Evolutionary conservation across 75 land plant genomes (phyloP), one percentile per base, ranked within the genome.

Genomic region (Cupressus sempervirens): DNA sequence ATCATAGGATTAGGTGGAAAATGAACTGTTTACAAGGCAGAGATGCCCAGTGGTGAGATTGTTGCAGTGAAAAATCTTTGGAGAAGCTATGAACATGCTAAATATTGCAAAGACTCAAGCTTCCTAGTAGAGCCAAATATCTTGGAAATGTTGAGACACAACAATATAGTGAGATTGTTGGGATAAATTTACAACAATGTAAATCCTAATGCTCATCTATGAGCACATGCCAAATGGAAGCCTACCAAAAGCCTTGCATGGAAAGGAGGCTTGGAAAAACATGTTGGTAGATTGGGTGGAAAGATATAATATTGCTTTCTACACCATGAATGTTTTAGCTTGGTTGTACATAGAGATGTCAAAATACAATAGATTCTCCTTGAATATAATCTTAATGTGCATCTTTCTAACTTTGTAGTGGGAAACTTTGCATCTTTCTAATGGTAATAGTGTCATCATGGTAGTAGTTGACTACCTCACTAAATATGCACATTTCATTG

Each of bases 211-310:
- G 92, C 90, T 92, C 23, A 18, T 94, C 1, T 94, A 94, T 84
- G 95, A 94, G 82, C 92, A 86, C 88, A 92, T 94, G 95, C 91
- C 88, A 0, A 94, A 94, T 81, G 95, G 95, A n/a, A 94, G 87
- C 88, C 87, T 94, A 34, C 90, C 89, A 65, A 94, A 91, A 67
- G 91, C 91, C 43, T 83, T 94, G 77, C 95, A 91, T 58, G 93
- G 93, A 41, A 82, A 84, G 83, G 81, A 83, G 79, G 77, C 88
- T 9, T 18, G 86, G 65, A 86, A 89, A 40, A 79, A 43, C 12
- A 91, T 88, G 9, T 14, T 82, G 36, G 75, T 73, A 62, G 91
- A 89, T 65, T 93, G 95, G 95, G 93, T 89, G 26, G 82, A 91
- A 2, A 36, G 94, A 46, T 89, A 88, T 85, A 90, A 91, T 67